A percentile compares a stretch with the other conserved stretches of the same genome.
phyloP scores from a whole-genome alignment of 345 rosid genomes.

The Passiflora organensis region DNA sequence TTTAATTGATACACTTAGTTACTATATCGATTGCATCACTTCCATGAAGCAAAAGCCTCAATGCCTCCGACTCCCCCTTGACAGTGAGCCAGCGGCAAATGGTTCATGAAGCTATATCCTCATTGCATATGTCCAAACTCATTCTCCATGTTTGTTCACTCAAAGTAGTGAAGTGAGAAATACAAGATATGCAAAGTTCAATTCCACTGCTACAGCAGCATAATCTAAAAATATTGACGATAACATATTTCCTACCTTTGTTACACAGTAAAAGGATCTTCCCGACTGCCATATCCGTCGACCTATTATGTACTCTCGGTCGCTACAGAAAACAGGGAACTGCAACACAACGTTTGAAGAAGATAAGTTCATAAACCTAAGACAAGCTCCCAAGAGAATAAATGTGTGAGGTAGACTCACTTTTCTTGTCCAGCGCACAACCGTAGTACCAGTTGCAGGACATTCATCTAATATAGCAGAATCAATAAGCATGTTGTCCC shows the following conservation, averaged over 20 bases:
- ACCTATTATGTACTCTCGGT: conserved; percentile 77
- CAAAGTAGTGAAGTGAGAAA: too few species aligned
- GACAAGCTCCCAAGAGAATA: not conserved
- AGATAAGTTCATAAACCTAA: conserved; percentile 9
- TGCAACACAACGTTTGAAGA: conserved; percentile 22
- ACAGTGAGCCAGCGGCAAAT: too few species aligned
- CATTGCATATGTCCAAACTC: too few species aligned
- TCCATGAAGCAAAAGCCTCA: too few species aligned
- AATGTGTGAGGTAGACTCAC: conserved; percentile 22
- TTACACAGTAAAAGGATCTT: conserved; percentile 60
- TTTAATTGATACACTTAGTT: too few species aligned
- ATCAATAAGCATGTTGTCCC: conserved; percentile 79
- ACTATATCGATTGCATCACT: too few species aligned
- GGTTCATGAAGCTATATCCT: too few species aligned
- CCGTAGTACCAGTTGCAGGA: conserved; percentile 59
- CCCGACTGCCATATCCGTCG: conserved; percentile 73
- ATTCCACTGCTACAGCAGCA: too few species aligned
- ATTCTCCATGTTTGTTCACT: too few species aligned
- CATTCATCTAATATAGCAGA: conserved; percentile 53
- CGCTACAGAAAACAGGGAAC: conserved; percentile 84
- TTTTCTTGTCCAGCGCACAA: conserved; percentile 80
- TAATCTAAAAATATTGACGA: too few species aligned
- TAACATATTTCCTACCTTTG: conserved; percentile 64
- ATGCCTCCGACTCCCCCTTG: too few species aligned
- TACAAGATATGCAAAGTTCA: too few species aligned